Percentiles rank a stretch among this genome's conserved stretches.
Conservation (phyloP, 306 rosid species). For the Medicago truncatula region DNA sequence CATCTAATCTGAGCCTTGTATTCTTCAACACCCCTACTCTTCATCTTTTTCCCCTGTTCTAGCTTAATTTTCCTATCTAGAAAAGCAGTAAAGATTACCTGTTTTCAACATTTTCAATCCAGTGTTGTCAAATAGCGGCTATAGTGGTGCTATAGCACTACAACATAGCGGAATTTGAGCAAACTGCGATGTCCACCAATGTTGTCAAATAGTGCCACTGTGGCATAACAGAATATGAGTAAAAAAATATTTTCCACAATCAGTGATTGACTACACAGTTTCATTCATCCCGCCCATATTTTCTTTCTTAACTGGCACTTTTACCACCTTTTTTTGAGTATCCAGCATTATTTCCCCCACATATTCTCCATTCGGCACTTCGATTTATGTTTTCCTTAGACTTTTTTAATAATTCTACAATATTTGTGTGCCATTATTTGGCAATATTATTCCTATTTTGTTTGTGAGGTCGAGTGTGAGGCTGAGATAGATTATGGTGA, state of each 20-base stretch:
- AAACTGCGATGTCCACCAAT: neutral
- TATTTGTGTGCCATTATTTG: neutral
- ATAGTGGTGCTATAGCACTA: neutral
- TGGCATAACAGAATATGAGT: neutral
- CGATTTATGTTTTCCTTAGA: neutral
- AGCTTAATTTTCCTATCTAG: neutral
- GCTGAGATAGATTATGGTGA: too few relatives aligned
- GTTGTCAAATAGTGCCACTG: neutral
- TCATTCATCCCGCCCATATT: neutral
- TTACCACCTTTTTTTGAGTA: neutral
- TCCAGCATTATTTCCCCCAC: neutral
- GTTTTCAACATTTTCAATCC: neutral
- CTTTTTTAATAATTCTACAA: neutral
- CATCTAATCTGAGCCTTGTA: constrained; percentile 17
- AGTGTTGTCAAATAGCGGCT: neutral
- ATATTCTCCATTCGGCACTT: neutral
- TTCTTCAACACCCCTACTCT: neutral
- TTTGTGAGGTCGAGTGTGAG: neutral
- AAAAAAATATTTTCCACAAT: neutral
- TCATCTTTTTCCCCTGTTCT: neutral
- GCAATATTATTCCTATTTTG: neutral
- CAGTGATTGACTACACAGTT: neutral
- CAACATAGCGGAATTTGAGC: neutral
- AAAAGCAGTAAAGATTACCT: neutral
- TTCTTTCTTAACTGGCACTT: neutral